Evolutionary conservation across 202 grass and related monocot species (phyloP), one percentile per base, ranked within the genome.

Genomic region (Eragrostis tef): DNA sequence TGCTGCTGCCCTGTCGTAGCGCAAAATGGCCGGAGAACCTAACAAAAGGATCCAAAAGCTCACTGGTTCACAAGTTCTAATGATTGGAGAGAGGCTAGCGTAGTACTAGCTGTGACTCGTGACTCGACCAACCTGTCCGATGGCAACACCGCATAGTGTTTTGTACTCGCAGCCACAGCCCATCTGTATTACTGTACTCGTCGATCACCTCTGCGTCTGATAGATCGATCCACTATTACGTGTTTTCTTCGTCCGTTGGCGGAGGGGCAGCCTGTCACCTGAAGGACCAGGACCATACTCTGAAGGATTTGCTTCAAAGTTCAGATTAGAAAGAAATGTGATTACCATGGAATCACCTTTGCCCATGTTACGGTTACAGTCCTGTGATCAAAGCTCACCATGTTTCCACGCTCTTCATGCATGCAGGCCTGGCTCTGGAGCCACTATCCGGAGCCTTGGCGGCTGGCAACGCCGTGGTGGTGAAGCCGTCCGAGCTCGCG

Each of bases 401-500:
- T 81, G 39, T 57, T 6, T 19, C 48, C 6, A 57, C 27, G 9
- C 31, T 39, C 34, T 48, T 64, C 15, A 0, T 67, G 44, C 31
- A 17, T 45, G 21, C 78, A 98, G 95, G 77, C 62, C 62, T 98
- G 27, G 81, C 82, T 27, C 74, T 94, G 57, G 92, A 98, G 62
- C 90, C 92, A 0, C 71, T 94, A 17, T 93, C 90, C 10, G 95
- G 95, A 50, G 95, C 90, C 5, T 10, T 98, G 57, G 74, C 88
- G 13, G 95, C 95, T 31, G 95, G 95, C 46, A 98, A 98, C 79
- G 84, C 84, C 15, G 77, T 80, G 16, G 82, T 93, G 64, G 2
- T 98, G 43, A 98, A 98, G 29, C 95, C 95, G 12, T 94, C 95
- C 0, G 95, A 94, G 70, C 64, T 94, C 4, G 74, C 95, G 27